Evolutionary conservation across 179 eudicot species (phyloP), one percentile per base, ranked within the genome.

Genomic region (Carnegiea gigantea): DNA sequence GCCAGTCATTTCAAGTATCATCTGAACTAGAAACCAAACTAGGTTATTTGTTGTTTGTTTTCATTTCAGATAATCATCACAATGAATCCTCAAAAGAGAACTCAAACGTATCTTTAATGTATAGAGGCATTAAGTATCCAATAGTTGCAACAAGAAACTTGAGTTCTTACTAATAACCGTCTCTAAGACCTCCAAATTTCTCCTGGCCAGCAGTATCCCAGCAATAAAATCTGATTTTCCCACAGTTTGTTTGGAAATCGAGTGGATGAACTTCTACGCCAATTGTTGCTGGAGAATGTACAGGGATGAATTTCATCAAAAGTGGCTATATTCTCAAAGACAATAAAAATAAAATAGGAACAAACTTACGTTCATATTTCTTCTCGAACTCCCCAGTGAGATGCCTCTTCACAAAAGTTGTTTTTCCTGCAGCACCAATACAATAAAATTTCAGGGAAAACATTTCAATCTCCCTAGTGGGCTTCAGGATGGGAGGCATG

Each of bases 121-220:
- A 17, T 6, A 18, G 62, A 4, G 62, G 21, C 62, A 18, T 57
- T 15, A 20, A 18, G 15, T 17, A 57, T 57, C 20, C n/a, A 57
- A 53, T 17, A 9, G 53, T 13, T 13, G 10, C 14, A 13, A 49
- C 53, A 49, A 49, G 60, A 5, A 18, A 9, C n/a, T 57, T 17
- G 62, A 20, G n/a, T 15, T 15, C 62, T 57, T 57, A 57, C 62
- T 20, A 57, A 57, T 57, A 57, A 20, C n/a, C n/a, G n/a, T 57
- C 62, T 57, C 62, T 18, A 20, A 57, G 62, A 57, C 62, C 62
- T 57, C n/a, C 62, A 57, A 57, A 5, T 57, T 57, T 57, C 62
- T 57, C 62, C 62, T 57, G 62, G 62, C 62, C 62, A 18, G 62
- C 62, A 57, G 62, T 57, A 57, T 57, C 62, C 62, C n/a, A 57